Evolutionary conservation across 345 rosid genomes (phyloP).

Genomic region (Populus nigra): DNA sequence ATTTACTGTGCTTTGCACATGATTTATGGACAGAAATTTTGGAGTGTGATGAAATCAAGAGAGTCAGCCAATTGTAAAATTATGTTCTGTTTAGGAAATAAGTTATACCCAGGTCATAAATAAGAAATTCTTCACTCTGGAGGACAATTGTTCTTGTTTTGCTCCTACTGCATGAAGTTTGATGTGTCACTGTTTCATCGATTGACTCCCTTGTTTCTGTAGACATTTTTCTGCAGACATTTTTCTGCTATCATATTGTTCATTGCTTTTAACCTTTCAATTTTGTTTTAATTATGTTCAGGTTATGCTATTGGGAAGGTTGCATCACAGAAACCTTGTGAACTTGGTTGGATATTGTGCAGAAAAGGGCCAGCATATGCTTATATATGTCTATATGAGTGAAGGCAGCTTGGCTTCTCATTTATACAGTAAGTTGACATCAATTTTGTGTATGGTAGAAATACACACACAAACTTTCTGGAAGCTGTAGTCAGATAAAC

Average conservation of each 20-base stretch:
- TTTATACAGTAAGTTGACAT: slow-evolving; percentile 68
- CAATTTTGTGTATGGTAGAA: slow-evolving; percentile 14
- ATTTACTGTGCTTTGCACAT: neutral
- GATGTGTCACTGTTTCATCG: no score
- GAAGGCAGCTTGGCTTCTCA: slow-evolving; percentile 97
- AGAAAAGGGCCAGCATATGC: slow-evolving; percentile 93
- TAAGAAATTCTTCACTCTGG: neutral
- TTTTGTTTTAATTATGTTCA: slow-evolving; percentile 25
- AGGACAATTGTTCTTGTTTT: neutral
- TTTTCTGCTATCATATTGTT: neutral
- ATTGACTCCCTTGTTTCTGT: neutral
- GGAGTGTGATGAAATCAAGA: neutral
- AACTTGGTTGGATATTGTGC: slow-evolving; percentile 96
- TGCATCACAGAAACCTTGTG: slow-evolving; percentile 96
- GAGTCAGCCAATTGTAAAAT: neutral
- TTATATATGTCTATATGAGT: slow-evolving; percentile 92
- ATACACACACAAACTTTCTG: neutral
- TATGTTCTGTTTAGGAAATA: neutral
- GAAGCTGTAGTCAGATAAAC: neutral
- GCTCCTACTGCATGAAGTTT: neutral
- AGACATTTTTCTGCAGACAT: no score
- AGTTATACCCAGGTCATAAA: neutral
- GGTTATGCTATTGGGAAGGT: slow-evolving; percentile 93
- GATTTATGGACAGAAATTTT: neutral
- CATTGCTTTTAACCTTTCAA: slow-evolving; percentile 1